Percentiles rank a stretch among this genome's conserved stretches.
Evolutionary conservation across 441 rosid species (phyloP).

Genomic region (Bruguiera hainesii): DNA sequence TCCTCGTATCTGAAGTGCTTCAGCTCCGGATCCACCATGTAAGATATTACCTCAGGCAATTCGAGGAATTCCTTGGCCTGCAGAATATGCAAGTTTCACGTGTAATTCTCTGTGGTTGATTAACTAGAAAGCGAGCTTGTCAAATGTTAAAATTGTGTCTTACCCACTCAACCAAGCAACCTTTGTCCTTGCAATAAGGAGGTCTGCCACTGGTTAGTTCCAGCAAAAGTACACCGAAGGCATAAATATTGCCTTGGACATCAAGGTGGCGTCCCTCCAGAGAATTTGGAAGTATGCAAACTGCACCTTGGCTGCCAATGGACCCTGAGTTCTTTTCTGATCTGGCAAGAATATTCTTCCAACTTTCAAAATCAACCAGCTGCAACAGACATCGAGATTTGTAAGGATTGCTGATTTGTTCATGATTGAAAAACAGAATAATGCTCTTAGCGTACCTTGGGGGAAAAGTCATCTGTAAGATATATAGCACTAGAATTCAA

Average conservation of each 20-base stretch:
- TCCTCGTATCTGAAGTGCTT: slow-evolving; percentile 76
- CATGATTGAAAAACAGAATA: not conserved
- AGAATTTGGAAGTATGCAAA: slow-evolving; percentile 73
- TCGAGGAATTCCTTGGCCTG: slow-evolving; percentile 92
- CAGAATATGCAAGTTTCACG: slow-evolving; percentile 10
- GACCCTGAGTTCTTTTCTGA: slow-evolving; percentile 80
- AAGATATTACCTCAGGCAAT: slow-evolving; percentile 74
- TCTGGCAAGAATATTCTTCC: slow-evolving; percentile 93
- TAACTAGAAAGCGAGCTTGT: not conserved
- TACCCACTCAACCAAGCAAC: slow-evolving; percentile 89
- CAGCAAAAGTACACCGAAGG: slow-evolving; percentile 78
- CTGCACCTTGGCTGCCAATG: slow-evolving; percentile 67
- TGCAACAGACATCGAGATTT: slow-evolving; percentile 30
- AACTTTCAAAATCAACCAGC: slow-evolving; percentile 96
- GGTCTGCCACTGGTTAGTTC: slow-evolving; percentile 95
- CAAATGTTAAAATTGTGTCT: slow-evolving; percentile 16
- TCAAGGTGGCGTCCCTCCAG: slow-evolving; percentile 76
- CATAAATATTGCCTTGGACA: slow-evolving; percentile 74
- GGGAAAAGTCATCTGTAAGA: slow-evolving; percentile 93
- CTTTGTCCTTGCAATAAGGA: slow-evolving; percentile 83
- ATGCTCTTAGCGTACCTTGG: slow-evolving; percentile 56
- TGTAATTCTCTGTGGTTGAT: not conserved
- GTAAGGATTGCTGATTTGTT: not conserved
- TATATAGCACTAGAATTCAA: slow-evolving; percentile 83
- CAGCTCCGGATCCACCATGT: slow-evolving; percentile 85